Evolutionary conservation across 345 rosid genomes (phyloP).

Genomic region (Boechera divaricarpa): DNA sequence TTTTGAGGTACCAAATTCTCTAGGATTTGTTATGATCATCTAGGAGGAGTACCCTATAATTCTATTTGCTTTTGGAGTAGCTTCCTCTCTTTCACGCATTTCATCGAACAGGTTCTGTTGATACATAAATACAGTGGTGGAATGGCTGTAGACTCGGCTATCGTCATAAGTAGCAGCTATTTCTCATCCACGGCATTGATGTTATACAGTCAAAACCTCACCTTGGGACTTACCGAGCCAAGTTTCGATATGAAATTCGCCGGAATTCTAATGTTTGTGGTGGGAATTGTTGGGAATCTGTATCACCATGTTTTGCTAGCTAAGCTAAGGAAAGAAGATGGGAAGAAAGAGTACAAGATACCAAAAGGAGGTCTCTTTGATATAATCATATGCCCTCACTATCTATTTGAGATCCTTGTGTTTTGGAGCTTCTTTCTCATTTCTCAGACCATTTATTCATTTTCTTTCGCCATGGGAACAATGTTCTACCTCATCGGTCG

Average conservation of each 20-base stretch:
- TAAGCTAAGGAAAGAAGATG: slow-evolving; percentile 51
- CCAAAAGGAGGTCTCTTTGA: slow-evolving; percentile 71
- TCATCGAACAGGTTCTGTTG: slow-evolving; percentile 53
- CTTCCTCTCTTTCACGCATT: slow-evolving; percentile 17
- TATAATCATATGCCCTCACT: slow-evolving; percentile 73
- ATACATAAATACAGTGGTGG: slow-evolving; percentile 71
- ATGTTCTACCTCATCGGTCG: slow-evolving; percentile 62
- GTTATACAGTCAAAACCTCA: slow-evolving; percentile 55
- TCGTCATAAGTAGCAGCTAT: slow-evolving; percentile 51
- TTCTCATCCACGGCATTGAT: slow-evolving; percentile 45
- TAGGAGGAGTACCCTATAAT: not conserved
- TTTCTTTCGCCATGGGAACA: slow-evolving; percentile 47
- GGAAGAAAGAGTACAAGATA: slow-evolving; percentile 62
- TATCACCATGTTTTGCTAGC: slow-evolving; percentile 80
- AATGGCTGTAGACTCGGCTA: slow-evolving; percentile 45
- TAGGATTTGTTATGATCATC: not conserved
- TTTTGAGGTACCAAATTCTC: not conserved
- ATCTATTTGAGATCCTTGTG: slow-evolving; percentile 67
- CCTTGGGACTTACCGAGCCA: slow-evolving; percentile 53
- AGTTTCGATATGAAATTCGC: slow-evolving; percentile 47
- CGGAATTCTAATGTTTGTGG: slow-evolving; percentile 56
- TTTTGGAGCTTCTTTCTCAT: slow-evolving; percentile 62
- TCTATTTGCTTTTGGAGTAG: not conserved
- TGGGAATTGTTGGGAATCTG: slow-evolving; percentile 72
- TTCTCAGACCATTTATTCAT: slow-evolving; percentile 61